Conservation (phyloP, 805 yeast genomes). For the Candida rishiriensis region DNA sequence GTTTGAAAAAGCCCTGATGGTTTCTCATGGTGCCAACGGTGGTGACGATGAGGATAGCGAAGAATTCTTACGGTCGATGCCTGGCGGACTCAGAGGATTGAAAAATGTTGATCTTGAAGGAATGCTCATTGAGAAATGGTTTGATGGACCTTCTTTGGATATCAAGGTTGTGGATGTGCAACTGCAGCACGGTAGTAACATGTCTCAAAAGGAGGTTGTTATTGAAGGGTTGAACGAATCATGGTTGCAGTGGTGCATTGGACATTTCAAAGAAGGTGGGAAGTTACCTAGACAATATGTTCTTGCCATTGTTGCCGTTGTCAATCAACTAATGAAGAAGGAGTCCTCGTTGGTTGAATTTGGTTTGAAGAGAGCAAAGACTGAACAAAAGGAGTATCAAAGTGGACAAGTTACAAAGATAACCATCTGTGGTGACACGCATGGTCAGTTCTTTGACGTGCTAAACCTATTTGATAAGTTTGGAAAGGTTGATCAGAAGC, state of each 20-base stretch:
- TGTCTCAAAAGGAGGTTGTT: slow-evolving; percentile 13
- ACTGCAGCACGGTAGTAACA: no score
- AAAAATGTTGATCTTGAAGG: slow-evolving; percentile 43
- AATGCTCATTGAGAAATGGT: slow-evolving; percentile 46
- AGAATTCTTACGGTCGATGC: no score
- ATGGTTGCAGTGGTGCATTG: slow-evolving; percentile 63
- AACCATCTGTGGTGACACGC: slow-evolving; percentile 96
- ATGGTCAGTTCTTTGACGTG: slow-evolving; percentile 93
- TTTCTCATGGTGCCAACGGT: no score
- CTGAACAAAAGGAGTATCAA: slow-evolving; percentile 33
- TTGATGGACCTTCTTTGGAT: slow-evolving; percentile 55
- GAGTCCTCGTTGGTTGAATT: slow-evolving; percentile 81
- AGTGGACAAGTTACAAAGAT: slow-evolving; percentile 41
- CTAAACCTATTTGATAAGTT: slow-evolving; percentile 70
- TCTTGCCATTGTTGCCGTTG: slow-evolving; percentile 73
- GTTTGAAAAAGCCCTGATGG: slow-evolving; percentile 62
- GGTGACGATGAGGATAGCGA: slow-evolving; percentile 61
- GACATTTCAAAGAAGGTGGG: slow-evolving; percentile 68
- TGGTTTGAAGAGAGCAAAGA: slow-evolving; percentile 26
- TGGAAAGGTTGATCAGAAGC: slow-evolving; percentile 65
- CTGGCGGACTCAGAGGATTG: slow-evolving; percentile 33
- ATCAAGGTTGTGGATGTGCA: slow-evolving; percentile 30
- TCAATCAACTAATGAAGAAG: slow-evolving; percentile 52
- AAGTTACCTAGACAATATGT: slow-evolving; percentile 77
- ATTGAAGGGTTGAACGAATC: slow-evolving; percentile 44